Evolutionary conservation across 2,329 filamentous ascomycete species (phyloP).

Genomic region (Trichoderma citrinoviride): DNA sequence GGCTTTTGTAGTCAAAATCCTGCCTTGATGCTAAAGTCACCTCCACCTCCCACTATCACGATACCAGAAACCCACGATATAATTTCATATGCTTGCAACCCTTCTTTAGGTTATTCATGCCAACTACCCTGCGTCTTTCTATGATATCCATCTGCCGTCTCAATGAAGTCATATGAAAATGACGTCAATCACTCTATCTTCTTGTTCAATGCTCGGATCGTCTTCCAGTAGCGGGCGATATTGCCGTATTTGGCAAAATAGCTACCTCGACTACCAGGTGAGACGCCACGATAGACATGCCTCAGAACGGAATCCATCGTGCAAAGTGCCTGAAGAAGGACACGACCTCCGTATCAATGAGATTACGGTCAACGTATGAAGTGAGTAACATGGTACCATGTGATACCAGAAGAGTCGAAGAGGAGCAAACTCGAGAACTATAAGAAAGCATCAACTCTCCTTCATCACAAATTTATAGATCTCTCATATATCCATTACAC

Average conservation of each 20-base stretch:
- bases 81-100: no score
- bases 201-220: background rate
- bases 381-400: background rate
- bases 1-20: no score
- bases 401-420: background rate
- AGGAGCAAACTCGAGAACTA: background rate
- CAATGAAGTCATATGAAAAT: background rate
- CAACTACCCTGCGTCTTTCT: no score
- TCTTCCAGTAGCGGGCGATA: background rate
- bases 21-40: no score
- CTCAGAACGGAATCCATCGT: background rate
- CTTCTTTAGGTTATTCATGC: no score
- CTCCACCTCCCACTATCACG: no score
- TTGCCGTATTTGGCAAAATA: background rate
- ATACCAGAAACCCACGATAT: no score
- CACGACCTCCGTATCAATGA: background rate
- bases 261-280: no score
- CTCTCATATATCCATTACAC: background rate
- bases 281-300: background rate
- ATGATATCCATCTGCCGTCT: background rate
- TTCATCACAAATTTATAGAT: background rate
- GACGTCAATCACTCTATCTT: background rate
- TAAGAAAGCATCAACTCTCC: background rate
- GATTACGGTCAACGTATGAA: background rate
- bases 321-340: background rate